Base-by-base conservation (phyloP, 192 early-diverging fungal genomes). In the Coemansia sp. region DNA sequence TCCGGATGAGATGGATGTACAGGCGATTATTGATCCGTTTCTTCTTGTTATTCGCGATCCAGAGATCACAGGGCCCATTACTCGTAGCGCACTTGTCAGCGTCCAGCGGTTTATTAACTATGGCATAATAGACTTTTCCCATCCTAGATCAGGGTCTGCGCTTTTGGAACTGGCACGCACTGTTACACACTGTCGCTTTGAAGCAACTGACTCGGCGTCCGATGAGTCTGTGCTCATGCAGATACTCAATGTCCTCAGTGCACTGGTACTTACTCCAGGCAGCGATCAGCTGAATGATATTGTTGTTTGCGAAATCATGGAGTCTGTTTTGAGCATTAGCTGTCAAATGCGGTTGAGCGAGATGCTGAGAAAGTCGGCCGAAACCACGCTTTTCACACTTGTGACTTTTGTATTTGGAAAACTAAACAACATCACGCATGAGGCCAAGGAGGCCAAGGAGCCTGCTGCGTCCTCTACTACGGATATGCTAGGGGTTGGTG, bases 271-370 rank as follows among this genome's bases (percentile, higher is more conserved):
- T 60, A 94, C 92, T 69, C 72, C 87, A 62, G 87, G 90, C 68
- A 87, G 91, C 52, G 61, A 69, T 39, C 77, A 80, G 5, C 73
- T 99, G 37, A 90, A 91, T 57, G 96, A 99, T 74, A 94, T 94
- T 72, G 90, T 91, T 13, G 88, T 98, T 13, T 99, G 97, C 74
- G 94, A 95, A 68, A 97, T 98, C 87, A 93, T 98, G 76, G 97
- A 99, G 84, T 95, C 94, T 19, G 94, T 92, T 15, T 88, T 99
- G 61, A 94, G 93, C 72, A 96, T 99, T 93, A 94, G 93, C 74
- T 98, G 97, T 75, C 96, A 97, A 84, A 89, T 91, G 68, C 81
- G 95, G 51, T 72, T 97, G 18, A 94, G 90, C 74, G 95, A 82
- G 65, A 68, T 78, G 63, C 69, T 85, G 56, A 64, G 84, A 11